A percentile compares a stretch with the other conserved stretches of the same genome.
phyloP scores from a whole-genome alignment of 495 filamentous ascomycete species.

The Trichocladium antarcticum region DNA sequence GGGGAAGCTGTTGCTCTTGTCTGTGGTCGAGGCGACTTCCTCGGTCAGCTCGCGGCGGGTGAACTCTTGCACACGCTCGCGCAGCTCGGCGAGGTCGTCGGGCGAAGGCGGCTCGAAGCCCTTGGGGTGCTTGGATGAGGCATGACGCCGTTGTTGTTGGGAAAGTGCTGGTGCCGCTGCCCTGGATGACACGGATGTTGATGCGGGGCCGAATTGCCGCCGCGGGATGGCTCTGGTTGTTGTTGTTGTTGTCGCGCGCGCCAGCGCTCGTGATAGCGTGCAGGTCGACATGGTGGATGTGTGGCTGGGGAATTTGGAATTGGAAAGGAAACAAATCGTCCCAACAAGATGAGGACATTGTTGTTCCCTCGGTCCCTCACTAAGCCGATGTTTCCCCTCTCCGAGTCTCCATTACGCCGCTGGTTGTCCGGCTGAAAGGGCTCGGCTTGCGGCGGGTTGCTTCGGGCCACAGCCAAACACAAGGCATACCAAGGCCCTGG shows the following conservation, averaged over 20 bases:
- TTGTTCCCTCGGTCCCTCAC: neutral
- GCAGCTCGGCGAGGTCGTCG: slow-evolving; percentile 69
- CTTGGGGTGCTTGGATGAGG: slow-evolving; percentile 64
- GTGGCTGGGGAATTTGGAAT: neutral
- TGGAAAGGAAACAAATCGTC: neutral
- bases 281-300: slow-evolving; percentile 19
- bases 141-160: slow-evolving; percentile 17
- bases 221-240: neutral
- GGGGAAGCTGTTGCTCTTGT: slow-evolving; percentile 81
- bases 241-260: slow-evolving; percentile 18
- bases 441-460: slow-evolving; percentile 28
- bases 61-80: slow-evolving; percentile 89
- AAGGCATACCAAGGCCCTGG: neutral
- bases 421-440: neutral
- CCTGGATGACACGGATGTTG: slow-evolving; percentile 12
- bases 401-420: slow-evolving; percentile 6
- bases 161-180: slow-evolving; percentile 1
- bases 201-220: slow-evolving; percentile 6
- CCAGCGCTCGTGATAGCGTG: slow-evolving; percentile 23
- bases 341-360: neutral
- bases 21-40: slow-evolving; percentile 69
- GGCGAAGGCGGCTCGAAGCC: slow-evolving; percentile 67
- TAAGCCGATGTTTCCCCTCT: slow-evolving; percentile 9
- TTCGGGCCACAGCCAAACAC: slow-evolving; percentile 20
- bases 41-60: slow-evolving; percentile 74